Conservation (phyloP, 2,329 filamentous ascomycete species). For the Sphaerulina musiva region DNA sequence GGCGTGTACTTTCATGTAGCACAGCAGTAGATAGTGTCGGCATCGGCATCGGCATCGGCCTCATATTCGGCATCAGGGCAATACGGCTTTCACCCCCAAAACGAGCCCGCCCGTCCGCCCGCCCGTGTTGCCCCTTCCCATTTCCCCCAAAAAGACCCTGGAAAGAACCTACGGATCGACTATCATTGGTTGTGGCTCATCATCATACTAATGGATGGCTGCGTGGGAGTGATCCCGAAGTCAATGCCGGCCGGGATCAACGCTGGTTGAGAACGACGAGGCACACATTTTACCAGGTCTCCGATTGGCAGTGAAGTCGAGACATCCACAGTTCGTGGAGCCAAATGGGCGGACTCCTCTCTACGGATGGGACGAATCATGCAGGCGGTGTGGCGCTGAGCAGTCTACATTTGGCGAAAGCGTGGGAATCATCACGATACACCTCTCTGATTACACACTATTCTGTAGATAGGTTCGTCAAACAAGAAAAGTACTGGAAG, state of each 20-base stretch:
- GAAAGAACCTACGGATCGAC: too few relatives aligned
- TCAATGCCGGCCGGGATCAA: neutral
- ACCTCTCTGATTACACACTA: neutral
- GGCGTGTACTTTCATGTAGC: too few relatives aligned
- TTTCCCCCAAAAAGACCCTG: too few relatives aligned
- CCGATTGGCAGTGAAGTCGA: neutral
- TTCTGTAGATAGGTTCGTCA: conserved; percentile 1
- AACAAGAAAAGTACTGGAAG: neutral
- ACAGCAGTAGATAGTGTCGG: too few relatives aligned
- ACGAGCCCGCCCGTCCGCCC: too few relatives aligned
- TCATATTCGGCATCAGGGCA: too few relatives aligned
- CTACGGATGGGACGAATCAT: neutral
- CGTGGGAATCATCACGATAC: neutral
- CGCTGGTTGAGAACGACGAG: neutral
- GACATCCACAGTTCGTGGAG: neutral
- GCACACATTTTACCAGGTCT: neutral
- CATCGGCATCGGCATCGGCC: too few relatives aligned
- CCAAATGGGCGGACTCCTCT: neutral
- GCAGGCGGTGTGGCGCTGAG: neutral
- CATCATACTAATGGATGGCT: neutral
- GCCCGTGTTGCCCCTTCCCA: too few relatives aligned
- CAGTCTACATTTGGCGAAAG: neutral
- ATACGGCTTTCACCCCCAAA: too few relatives aligned
- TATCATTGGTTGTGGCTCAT: neutral
- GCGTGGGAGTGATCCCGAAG: conserved; percentile 2